These are phyloP conservation scores for Candida boleticola DNA, from an alignment of 805 yeast species.

Conservation along the genomic window DNA sequence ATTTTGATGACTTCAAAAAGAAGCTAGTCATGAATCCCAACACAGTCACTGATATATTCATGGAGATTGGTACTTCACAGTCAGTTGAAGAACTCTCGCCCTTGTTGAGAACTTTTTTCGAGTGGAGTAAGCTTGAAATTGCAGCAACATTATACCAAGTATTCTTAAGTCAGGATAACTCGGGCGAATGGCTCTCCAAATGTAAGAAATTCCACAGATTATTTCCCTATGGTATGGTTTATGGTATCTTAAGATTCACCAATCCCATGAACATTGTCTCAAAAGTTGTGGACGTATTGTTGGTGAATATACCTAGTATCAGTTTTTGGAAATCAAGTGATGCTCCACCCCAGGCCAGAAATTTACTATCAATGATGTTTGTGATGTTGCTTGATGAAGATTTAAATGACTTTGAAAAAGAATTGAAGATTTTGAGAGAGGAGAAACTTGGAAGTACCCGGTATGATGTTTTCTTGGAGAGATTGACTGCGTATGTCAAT, in stretches of 20 bases:
- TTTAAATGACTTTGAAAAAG: slow-evolving; percentile 57
- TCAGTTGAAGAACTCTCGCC: slow-evolving; percentile 61
- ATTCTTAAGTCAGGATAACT: slow-evolving; percentile 77
- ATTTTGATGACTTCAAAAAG: slow-evolving; percentile 58
- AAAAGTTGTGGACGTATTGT: slow-evolving; percentile 72
- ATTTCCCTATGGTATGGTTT: slow-evolving; percentile 78
- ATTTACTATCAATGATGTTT: slow-evolving; percentile 68
- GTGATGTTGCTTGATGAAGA: slow-evolving; percentile 75
- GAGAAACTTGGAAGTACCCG: slow-evolving; percentile 30
- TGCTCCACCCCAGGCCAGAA: slow-evolving; percentile 17
- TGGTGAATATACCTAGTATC: slow-evolving; percentile 46
- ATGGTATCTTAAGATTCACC: slow-evolving; percentile 74
- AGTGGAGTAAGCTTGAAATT: slow-evolving; percentile 79
- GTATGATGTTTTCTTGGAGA: slow-evolving; percentile 21
- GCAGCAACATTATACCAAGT: slow-evolving; percentile 82
- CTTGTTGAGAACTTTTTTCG: slow-evolving; percentile 64
- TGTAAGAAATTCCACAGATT: slow-evolving; percentile 67
- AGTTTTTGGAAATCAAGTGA: slow-evolving; percentile 16
- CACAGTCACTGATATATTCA: slow-evolving; percentile 61
- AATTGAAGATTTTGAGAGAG: slow-evolving; percentile 44
- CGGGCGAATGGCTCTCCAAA: slow-evolving; percentile 72
- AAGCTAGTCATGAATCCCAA: slow-evolving; percentile 47
- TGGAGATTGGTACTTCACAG: slow-evolving; percentile 58
- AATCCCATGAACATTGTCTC: slow-evolving; percentile 86
- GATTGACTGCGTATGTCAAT: slow-evolving; percentile 25